Percentiles rank a stretch among this genome's conserved stretches.
These are phyloP conservation scores for Tricholoma flavovirens DNA, from an alignment of 768 basidiomycete species.

Conservation along the genomic window DNA sequence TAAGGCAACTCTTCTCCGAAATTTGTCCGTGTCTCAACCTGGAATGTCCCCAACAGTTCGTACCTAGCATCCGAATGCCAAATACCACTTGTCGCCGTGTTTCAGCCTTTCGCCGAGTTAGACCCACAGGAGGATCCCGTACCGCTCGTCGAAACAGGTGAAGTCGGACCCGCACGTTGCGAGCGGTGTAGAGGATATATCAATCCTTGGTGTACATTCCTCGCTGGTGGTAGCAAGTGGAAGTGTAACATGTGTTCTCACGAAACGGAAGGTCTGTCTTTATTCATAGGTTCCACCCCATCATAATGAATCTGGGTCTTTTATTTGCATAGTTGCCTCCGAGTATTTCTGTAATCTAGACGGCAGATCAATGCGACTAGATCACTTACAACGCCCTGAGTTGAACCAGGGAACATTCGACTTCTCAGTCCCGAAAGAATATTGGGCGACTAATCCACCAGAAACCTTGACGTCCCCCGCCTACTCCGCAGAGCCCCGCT, in stretches of 20 bases:
- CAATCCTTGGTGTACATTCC: conserved; percentile 90
- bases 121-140: conserved; percentile 73
- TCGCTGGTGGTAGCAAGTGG: conserved; percentile 80
- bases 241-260: conserved; percentile 86
- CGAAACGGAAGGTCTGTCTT: conserved; percentile 72
- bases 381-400: conserved; percentile 80
- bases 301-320: conserved; percentile 1
- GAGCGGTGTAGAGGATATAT: conserved; percentile 82
- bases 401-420: conserved; percentile 89
- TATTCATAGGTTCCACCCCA: background rate
- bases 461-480: conserved; percentile 48
- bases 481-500: conserved; percentile 43
- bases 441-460: conserved; percentile 77
- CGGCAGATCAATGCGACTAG: conserved; percentile 67
- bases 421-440: conserved; percentile 75
- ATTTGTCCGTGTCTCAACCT: conserved; percentile 84
- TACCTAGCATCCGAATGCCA: conserved; percentile 76
- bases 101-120: conserved; percentile 89
- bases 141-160: conserved; percentile 69
- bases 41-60: conserved; percentile 78
- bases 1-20: conserved; percentile 86
- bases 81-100: conserved; percentile 76
- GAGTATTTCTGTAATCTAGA: conserved; percentile 87
- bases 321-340: conserved; percentile 48
- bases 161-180: conserved; percentile 78